Conservation (phyloP, 495 filamentous ascomycete species). For the Penicillium coffeae region DNA sequence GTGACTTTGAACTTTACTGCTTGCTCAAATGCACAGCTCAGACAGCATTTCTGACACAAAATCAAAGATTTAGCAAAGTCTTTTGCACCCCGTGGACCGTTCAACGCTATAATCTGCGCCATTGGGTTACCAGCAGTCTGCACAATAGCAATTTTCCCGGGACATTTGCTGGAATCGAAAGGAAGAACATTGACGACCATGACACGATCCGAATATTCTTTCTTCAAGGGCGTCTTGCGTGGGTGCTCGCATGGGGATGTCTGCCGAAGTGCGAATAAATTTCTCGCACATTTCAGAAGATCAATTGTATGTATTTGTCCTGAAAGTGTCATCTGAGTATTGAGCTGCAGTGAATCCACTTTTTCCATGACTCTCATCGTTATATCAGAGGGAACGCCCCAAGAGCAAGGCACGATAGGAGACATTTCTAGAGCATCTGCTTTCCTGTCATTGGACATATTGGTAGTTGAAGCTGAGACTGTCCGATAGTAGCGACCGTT, state of each 20-base stretch:
- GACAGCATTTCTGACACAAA: neutral
- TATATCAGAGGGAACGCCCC: neutral
- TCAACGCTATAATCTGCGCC: conserved; percentile 1
- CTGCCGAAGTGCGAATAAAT: neutral
- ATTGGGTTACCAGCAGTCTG: conserved; percentile 1
- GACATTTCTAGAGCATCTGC: neutral
- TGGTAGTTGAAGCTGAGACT: neutral
- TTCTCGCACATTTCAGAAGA: neutral
- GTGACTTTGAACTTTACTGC: neutral
- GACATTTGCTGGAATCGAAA: neutral
- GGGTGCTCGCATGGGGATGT: neutral
- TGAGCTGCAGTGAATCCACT: neutral
- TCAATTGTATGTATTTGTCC: neutral
- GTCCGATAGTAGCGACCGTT: neutral
- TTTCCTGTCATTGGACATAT: neutral
- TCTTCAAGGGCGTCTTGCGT: neutral
- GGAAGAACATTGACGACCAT: neutral
- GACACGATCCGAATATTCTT: neutral
- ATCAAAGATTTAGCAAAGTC: neutral
- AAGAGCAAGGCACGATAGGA: neutral
- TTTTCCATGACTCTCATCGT: neutral
- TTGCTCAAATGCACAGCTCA: conserved; percentile 6
- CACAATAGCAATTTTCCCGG: neutral
- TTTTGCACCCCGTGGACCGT: neutral
- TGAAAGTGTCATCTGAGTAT: neutral